A percentile compares a stretch with the other conserved stretches of the same genome.
These are phyloP conservation scores for Candida loeiensis DNA, from an alignment of 805 yeast species.

Conservation along the genomic window DNA sequence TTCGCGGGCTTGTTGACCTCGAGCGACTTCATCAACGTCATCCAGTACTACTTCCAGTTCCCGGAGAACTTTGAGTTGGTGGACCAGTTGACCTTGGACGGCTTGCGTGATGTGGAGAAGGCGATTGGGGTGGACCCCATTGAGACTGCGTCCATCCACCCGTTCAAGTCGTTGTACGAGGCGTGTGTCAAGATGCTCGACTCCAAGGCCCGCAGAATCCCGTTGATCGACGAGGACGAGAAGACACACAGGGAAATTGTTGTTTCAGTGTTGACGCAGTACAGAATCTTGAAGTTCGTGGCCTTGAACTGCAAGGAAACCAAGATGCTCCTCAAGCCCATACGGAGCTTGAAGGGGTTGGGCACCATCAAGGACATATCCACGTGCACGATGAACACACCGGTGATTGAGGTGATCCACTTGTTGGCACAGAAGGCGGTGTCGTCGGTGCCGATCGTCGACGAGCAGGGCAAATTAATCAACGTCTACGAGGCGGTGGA, in stretches of 20 bases:
- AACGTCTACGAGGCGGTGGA: slow-evolving; percentile 97
- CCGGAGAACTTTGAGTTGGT: slow-evolving; percentile 88
- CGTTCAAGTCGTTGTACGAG: slow-evolving; percentile 82
- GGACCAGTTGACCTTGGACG: slow-evolving; percentile 80
- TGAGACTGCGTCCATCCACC: slow-evolving; percentile 86
- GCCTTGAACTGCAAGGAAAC: slow-evolving; percentile 96
- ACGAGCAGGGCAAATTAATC: slow-evolving; percentile 60
- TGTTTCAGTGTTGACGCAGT: slow-evolving; percentile 92
- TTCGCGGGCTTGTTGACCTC: slow-evolving; percentile 94
- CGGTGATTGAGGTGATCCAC: slow-evolving; percentile 90
- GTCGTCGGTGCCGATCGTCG: slow-evolving; percentile 90
- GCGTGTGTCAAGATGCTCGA: slow-evolving; percentile 91
- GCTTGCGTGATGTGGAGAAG: slow-evolving; percentile 79
- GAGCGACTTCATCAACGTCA: slow-evolving; percentile 89
- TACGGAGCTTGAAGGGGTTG: slow-evolving; percentile 66
- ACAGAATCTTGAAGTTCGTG: slow-evolving; percentile 91
- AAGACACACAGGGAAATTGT: slow-evolving; percentile 91
- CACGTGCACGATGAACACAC: slow-evolving; percentile 84
- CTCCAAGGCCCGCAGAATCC: slow-evolving; percentile 87
- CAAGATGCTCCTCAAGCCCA: slow-evolving; percentile 71
- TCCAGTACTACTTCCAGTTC: slow-evolving; percentile 85
- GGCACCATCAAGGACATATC: slow-evolving; percentile 52
- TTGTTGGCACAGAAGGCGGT: slow-evolving; percentile 74
- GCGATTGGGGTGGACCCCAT: slow-evolving; percentile 83
- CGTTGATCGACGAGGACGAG: slow-evolving; percentile 91